These are phyloP conservation scores for Fusarium nematophilum DNA, from an alignment of 2,329 filamentous ascomycete genomes.

Conservation along the genomic window DNA sequence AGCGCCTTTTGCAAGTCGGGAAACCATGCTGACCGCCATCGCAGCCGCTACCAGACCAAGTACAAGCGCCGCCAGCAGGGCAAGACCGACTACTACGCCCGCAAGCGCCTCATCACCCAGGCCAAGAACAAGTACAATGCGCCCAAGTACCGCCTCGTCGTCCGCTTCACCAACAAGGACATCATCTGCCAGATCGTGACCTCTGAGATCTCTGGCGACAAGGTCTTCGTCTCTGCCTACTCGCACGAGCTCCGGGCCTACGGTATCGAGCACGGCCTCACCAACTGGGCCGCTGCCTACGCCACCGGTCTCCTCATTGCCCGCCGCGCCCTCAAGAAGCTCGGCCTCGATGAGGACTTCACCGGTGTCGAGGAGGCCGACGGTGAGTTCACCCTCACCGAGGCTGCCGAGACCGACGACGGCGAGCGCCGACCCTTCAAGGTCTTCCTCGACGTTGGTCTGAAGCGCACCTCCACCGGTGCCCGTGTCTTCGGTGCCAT, in stretches of 20 bases:
- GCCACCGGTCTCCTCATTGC: constrained; percentile 96
- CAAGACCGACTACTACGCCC: constrained; percentile 99
- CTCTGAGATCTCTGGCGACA: constrained; percentile 97
- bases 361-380: constrained; percentile 95
- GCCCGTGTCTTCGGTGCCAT: constrained; percentile 99
- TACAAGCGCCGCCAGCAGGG: constrained; percentile 96
- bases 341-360: constrained; percentile 93
- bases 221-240: constrained; percentile 94
- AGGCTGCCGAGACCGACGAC: constrained; percentile 90
- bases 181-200: constrained; percentile 98
- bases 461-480: constrained; percentile 96
- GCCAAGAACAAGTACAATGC: constrained; percentile 99
- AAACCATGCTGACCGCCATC: constrained; percentile 42
- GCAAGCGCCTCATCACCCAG: constrained; percentile 99
- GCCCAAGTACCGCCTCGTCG: constrained; percentile 99
- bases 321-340: constrained; percentile 96
- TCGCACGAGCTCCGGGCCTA: constrained; percentile 98
- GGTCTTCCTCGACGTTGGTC: constrained; percentile 97
- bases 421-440: constrained; percentile 99
- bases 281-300: constrained; percentile 99
- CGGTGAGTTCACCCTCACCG: constrained; percentile 95
- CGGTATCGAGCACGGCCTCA: constrained; percentile 97
- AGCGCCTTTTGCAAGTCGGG: not conserved
- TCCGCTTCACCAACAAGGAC: constrained; percentile 99
- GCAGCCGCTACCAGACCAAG: constrained; percentile 98